Evolutionary conservation across 345 rosid genomes (phyloP).

Genomic region (Gossypium sturtianum): DNA sequence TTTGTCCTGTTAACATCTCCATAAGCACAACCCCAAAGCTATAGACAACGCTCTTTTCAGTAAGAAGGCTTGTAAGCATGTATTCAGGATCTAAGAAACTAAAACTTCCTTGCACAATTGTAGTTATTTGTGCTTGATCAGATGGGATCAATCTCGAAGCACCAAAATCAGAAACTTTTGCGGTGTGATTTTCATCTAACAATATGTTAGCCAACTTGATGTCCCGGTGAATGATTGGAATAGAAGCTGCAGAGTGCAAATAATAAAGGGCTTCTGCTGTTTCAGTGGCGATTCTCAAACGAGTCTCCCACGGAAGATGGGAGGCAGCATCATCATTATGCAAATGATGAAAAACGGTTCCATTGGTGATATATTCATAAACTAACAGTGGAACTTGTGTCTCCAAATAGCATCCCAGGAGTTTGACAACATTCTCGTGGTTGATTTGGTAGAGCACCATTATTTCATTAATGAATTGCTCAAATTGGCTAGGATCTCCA

Average conservation of each 20-base stretch:
- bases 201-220: background rate
- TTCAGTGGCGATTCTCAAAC: background rate
- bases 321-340: background rate
- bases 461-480: background rate
- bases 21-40: background rate
- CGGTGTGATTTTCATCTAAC: background rate
- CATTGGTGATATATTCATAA: background rate
- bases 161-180: background rate
- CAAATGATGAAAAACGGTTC: background rate
- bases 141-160: background rate
- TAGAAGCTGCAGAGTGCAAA: background rate
- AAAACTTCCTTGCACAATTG: background rate
- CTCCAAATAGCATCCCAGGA: background rate
- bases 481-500: too few relatives aligned
- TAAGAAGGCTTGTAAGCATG: background rate
- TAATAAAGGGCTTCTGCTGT: background rate
- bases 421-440: background rate
- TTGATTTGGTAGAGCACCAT: background rate
- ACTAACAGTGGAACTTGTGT: background rate
- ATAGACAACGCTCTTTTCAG: background rate
- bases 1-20: background rate
- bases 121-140: background rate
- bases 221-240: background rate
- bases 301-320: background rate
- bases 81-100: background rate